phyloP scores from a whole-genome alignment of 2,329 filamentous ascomycete genomes.

The Aplosporella prunicola region DNA sequence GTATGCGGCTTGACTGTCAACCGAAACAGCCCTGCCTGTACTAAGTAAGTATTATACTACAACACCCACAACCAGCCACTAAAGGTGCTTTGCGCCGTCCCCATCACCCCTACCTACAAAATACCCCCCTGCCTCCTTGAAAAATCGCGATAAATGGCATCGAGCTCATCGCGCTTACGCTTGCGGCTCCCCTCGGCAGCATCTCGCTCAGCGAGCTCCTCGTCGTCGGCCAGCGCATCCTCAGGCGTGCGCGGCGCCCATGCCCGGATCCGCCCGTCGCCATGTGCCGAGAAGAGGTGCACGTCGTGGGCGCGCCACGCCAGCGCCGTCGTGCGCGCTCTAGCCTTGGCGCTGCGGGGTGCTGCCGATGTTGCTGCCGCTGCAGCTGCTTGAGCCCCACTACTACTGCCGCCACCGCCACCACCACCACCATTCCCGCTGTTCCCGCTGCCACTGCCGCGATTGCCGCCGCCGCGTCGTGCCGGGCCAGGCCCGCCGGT shows the following conservation, averaged over 20 bases:
- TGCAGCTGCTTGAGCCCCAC: slow-evolving; percentile 11
- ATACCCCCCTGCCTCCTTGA: slow-evolving; percentile 7
- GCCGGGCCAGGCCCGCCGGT: no score
- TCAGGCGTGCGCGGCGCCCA: slow-evolving; percentile 59
- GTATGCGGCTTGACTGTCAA: no score
- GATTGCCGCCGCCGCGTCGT: slow-evolving; percentile 5
- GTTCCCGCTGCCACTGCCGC: no score
- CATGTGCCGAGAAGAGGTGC: slow-evolving; percentile 72
- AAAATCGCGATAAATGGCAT: slow-evolving; percentile 49
- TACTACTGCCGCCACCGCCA: slow-evolving; percentile 15
- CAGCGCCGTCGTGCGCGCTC: slow-evolving; percentile 59
- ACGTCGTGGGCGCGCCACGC: slow-evolving; percentile 64
- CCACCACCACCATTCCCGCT: slow-evolving; percentile 32
- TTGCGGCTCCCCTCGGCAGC: slow-evolving; percentile 35
- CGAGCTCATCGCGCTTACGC: slow-evolving; percentile 64
- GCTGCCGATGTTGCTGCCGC: no score
- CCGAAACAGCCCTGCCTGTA: no score
- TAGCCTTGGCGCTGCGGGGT: slow-evolving; percentile 1
- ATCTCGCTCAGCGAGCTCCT: slow-evolving; percentile 29
- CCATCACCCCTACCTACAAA: no score
- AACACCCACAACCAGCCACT: no score
- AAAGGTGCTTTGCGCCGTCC: no score
- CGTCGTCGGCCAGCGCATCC: slow-evolving; percentile 34
- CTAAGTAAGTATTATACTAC: no score
- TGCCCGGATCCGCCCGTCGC: slow-evolving; percentile 71